These are phyloP conservation scores for Wickerhamomyces ciferrii DNA, from an alignment of 805 yeast species.

Conservation along the genomic window DNA sequence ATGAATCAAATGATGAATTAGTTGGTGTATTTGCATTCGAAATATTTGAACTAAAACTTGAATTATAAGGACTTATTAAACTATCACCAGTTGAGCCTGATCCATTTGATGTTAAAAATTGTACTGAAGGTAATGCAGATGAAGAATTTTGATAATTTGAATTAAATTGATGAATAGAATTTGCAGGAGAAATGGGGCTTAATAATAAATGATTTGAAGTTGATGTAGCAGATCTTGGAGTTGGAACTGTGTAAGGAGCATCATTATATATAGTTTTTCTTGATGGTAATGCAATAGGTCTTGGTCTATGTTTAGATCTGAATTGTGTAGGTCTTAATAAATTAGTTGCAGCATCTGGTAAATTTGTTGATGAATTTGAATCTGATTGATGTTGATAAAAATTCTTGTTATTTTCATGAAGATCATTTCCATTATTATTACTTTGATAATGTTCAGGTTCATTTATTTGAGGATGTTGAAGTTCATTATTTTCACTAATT, in stretches of 20 bases:
- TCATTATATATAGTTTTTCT: conserved; percentile 12
- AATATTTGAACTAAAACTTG: background rate
- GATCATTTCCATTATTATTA: background rate
- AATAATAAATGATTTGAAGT: conserved; percentile 6
- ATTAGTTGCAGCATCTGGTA: conserved; percentile 10
- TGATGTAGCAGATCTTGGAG: conserved; percentile 18
- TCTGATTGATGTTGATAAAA: background rate
- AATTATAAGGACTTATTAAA: background rate
- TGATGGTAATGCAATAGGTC: conserved; percentile 15
- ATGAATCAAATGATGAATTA: background rate
- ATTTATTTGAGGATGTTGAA: background rate
- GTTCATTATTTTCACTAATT: background rate
- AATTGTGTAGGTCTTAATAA: conserved; percentile 18
- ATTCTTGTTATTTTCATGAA: background rate
- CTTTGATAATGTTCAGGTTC: background rate
- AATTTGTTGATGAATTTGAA: background rate
- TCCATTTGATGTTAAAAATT: background rate
- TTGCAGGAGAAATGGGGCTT: conserved; percentile 12
- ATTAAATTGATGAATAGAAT: background rate
- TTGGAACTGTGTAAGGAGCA: conserved; percentile 15
- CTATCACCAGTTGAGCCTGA: background rate
- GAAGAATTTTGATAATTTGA: background rate
- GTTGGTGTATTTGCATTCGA: background rate
- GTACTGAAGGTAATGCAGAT: background rate
- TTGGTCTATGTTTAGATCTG: conserved; percentile 22